phyloP scores from a whole-genome alignment of 192 early-diverging fungal genomes.

The Jimgerdemannia lactiflua region DNA sequence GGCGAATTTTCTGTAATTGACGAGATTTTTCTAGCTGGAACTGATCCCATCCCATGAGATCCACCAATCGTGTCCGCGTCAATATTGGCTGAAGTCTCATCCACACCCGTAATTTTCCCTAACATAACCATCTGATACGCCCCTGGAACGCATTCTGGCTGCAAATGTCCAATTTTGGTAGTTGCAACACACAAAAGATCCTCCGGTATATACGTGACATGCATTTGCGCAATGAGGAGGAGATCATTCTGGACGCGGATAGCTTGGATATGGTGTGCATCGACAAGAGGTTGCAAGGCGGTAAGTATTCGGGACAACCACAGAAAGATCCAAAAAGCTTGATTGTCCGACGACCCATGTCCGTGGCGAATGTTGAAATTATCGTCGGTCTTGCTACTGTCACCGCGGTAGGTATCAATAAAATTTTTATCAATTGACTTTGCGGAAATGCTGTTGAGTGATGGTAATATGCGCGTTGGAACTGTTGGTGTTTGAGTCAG shows the following conservation, averaged over 20 bases:
- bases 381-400: too few relatives aligned
- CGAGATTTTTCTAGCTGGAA: background rate
- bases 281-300: too few relatives aligned
- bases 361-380: too few relatives aligned
- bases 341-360: background rate
- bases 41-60: too few relatives aligned
- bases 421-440: too few relatives aligned
- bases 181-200: background rate
- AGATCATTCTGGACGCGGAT: background rate
- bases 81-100: background rate
- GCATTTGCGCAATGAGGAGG: background rate
- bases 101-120: background rate
- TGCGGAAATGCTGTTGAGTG: too few relatives aligned
- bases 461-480: background rate
- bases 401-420: too few relatives aligned
- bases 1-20: background rate
- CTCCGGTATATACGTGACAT: background rate
- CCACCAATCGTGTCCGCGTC: too few relatives aligned
- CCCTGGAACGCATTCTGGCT: background rate
- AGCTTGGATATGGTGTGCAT: too few relatives aligned
- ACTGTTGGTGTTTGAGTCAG: background rate
- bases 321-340: background rate
- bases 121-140: background rate
- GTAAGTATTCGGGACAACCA: background rate
- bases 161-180: background rate